phyloP scores from a whole-genome alignment of 768 basidiomycete genomes.

The Tricholoma sp. region DNA sequence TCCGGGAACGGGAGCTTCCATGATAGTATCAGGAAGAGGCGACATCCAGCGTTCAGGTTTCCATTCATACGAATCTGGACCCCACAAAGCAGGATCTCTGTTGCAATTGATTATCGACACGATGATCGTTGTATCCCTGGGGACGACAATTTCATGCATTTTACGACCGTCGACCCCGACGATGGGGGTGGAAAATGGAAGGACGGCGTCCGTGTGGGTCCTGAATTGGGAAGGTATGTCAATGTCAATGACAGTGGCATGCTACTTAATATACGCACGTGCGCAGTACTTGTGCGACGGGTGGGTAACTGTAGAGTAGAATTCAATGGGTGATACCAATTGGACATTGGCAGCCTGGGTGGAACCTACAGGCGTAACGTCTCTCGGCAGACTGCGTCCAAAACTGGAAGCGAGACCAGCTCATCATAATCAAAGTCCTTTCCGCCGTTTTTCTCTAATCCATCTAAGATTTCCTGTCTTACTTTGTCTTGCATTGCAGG shows the following conservation, averaged over 20 bases:
- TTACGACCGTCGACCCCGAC: conserved; percentile 23
- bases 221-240: conserved; percentile 10
- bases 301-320: conserved; percentile 9
- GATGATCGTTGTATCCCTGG: conserved; percentile 24
- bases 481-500: conserved; percentile 27
- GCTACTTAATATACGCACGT: conserved; percentile 19
- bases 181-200: conserved; percentile 30
- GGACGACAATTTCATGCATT: conserved; percentile 24
- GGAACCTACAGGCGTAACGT: neutral
- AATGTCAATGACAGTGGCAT: neutral
- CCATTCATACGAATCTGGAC: conserved; percentile 17
- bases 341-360: no score
- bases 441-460: conserved; percentile 8
- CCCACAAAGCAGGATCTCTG: conserved; percentile 25
- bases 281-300: conserved; percentile 15
- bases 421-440: no score
- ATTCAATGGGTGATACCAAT: no score
- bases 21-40: conserved; percentile 14
- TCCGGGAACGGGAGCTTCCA: conserved; percentile 6
- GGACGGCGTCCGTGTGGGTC: conserved; percentile 21
- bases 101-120: conserved; percentile 27
- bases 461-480: conserved; percentile 27
- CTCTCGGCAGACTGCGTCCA: no score
- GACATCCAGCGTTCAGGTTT: conserved; percentile 21
- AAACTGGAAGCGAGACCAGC: no score